Evolutionary conservation across 345 rosid genomes (phyloP), one percentile per base, ranked within the genome.

Genomic region (Pugionium cornutum): DNA sequence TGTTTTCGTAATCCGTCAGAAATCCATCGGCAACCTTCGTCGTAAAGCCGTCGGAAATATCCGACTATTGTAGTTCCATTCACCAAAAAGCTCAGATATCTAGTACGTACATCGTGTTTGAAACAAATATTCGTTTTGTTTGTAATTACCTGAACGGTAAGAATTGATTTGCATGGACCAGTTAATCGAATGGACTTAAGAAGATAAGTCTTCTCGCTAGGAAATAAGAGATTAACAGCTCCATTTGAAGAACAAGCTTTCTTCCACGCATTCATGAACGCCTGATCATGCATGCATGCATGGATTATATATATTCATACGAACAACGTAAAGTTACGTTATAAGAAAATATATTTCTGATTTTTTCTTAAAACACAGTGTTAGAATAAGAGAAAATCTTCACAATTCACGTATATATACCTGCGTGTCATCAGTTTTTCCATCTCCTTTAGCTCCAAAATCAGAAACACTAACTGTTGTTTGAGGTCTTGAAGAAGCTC

Each of bases 211-310:
- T 82, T 83, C 5, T 72, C 78, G 48, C 67, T 9, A 30, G 98
- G 86, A 51, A 88, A 71, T 66, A 76, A 74, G 42, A 92, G 67
- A 32, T 5, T 65, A 44, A 70, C 74, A 42, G 75, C 84, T 27
- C 73, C 83, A 5, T 30, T 40, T n/a, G 80, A 64, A 6, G 90
- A 77, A 70, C 97, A 92, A 45, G 91, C 96, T 77, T 65, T 76
- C 34, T 84, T 66, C 98, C 98, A 92, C n/a, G 91, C 97, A 63
- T 80, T 77, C 71, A 70, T 39, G 59, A 92, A 86, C 41, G 89
- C 89, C 97, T 87, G 5, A 34, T 18, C 18, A 60, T 63, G 55
- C 58, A 68, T 61, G 60, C 48, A 67, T 73, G 56, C 47, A 71
- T 48, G 1, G 56, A 60, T 46, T 18, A 18, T 18, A 18, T n/a